A percentile compares a stretch with the other conserved stretches of the same genome.
Conservation (phyloP, 208 protist genomes). For the Lotmaria passim region DNA sequence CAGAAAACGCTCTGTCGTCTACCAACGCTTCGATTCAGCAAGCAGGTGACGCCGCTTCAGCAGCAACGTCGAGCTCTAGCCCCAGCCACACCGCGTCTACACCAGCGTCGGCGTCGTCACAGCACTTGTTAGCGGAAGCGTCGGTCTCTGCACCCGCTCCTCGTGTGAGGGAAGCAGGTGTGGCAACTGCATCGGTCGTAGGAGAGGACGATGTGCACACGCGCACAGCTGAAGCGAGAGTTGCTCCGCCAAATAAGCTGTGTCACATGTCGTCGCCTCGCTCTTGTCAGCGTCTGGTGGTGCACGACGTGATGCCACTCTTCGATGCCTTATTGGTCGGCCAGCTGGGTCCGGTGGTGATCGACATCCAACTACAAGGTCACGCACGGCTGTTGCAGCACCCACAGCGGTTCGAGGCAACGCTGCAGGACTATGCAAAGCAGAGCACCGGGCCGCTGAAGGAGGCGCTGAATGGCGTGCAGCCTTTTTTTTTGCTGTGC, state of each 20-base stretch:
- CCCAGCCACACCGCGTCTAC: too few species aligned
- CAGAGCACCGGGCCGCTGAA: conserved; percentile 32
- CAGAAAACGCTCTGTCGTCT: too few species aligned
- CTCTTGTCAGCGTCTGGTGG: not conserved
- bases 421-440: conserved; percentile 39
- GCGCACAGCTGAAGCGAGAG: not conserved
- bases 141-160: too few species aligned
- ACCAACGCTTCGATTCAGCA: too few species aligned
- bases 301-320: conserved; percentile 56
- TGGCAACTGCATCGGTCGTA: too few species aligned
- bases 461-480: conserved; percentile 34
- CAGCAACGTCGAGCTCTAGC: too few species aligned
- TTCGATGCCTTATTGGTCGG: conserved; percentile 51
- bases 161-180: too few species aligned
- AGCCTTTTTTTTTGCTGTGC: conserved; percentile 52
- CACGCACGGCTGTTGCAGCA: conserved; percentile 41
- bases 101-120: too few species aligned
- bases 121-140: too few species aligned
- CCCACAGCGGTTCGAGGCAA: conserved; percentile 46
- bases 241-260: not conserved
- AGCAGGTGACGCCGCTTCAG: too few species aligned
- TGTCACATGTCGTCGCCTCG: not conserved
- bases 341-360: conserved; percentile 55
- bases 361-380: conserved; percentile 69
- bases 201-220: not conserved